phyloP scores from a whole-genome alignment of 306 rosid genomes.

The Malus fusca region DNA sequence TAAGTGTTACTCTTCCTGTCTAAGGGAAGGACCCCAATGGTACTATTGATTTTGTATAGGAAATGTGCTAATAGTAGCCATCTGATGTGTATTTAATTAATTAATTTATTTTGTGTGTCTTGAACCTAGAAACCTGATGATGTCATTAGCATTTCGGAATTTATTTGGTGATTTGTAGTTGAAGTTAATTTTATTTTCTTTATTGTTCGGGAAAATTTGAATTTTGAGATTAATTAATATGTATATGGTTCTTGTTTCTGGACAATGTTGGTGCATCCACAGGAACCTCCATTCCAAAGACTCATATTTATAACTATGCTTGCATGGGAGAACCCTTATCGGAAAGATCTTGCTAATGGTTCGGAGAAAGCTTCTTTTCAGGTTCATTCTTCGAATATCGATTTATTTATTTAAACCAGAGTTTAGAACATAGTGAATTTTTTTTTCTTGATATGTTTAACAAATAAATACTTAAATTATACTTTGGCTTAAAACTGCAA shows the following conservation, averaged over 20 bases:
- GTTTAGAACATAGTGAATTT: neutral
- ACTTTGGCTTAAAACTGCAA: neutral
- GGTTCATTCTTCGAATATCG: slow-evolving; percentile 32
- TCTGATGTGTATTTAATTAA: neutral
- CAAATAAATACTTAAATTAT: neutral
- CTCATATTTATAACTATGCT: slow-evolving; percentile 85
- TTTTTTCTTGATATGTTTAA: neutral
- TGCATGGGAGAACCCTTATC: slow-evolving; percentile 93
- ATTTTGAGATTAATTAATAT: neutral
- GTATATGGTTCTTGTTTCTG: slow-evolving; percentile 8
- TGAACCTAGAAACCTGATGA: neutral
- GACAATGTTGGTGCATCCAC: slow-evolving; percentile 12
- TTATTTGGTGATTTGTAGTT: neutral
- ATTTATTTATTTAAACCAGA: neutral
- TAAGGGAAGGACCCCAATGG: neutral
- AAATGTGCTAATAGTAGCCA: neutral
- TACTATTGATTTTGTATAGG: neutral
- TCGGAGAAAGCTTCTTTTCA: slow-evolving; percentile 65
- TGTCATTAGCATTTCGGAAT: neutral
- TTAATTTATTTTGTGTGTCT: neutral
- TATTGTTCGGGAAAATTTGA: neutral
- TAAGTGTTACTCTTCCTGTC: neutral
- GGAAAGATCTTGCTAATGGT: slow-evolving; percentile 30
- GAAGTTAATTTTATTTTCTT: neutral
- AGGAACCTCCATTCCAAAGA: slow-evolving; percentile 96